Evolutionary conservation across 2,329 filamentous ascomycete genomes (phyloP).

Genomic region (Hypoxylon sp.): DNA sequence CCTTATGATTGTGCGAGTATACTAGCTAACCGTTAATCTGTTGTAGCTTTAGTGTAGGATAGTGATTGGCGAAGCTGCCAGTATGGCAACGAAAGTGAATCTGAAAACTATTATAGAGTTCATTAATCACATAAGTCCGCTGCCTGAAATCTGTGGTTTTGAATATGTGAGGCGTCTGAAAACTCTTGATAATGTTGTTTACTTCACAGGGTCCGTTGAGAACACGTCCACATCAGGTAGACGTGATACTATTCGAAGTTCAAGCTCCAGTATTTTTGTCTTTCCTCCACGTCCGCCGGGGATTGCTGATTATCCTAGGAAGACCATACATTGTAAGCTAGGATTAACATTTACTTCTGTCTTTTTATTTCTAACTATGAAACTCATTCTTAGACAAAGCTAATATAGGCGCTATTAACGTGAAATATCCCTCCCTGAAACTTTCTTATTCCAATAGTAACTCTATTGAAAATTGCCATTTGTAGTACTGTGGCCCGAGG

Average conservation of each 20-base stretch:
- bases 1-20: neutral
- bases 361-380: neutral
- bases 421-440: neutral
- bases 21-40: neutral
- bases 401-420: neutral
- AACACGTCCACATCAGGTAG: no score
- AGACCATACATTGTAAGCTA: no score
- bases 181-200: no score
- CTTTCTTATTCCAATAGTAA: neutral
- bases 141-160: no score
- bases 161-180: no score
- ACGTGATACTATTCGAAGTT: neutral
- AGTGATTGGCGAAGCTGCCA: neutral
- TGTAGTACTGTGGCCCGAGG: neutral
- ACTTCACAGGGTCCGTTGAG: no score
- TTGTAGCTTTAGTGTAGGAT: neutral
- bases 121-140: neutral
- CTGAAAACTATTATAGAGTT: neutral
- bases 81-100: neutral
- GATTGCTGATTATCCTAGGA: neutral
- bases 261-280: neutral
- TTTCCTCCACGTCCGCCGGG: neutral
- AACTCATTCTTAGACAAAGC: neutral
- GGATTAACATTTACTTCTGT: neutral
- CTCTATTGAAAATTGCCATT: neutral